phyloP scores from a whole-genome alignment of 176 grass and related monocot species.

The Calamus simplicifolius region DNA sequence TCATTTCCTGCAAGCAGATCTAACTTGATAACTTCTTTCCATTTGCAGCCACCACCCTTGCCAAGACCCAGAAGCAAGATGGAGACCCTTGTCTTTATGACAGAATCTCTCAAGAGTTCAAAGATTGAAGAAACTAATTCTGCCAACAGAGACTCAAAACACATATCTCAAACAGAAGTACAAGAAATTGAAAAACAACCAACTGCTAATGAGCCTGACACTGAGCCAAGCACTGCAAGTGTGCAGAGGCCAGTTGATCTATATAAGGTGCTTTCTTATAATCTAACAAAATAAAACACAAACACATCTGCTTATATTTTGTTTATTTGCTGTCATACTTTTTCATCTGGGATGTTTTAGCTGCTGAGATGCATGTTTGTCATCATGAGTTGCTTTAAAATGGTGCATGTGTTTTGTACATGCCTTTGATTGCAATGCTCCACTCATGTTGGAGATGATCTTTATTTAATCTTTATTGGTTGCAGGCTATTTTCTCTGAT shows the following conservation, averaged over 20 bases:
- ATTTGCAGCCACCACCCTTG: constrained; percentile 65
- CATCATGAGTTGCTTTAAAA: no score
- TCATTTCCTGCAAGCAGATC: neutral
- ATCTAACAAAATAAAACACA: no score
- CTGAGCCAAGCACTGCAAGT: constrained; percentile 29
- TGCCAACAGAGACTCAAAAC: constrained; percentile 25
- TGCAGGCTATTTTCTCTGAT: constrained; percentile 96
- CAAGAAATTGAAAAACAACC: constrained; percentile 28
- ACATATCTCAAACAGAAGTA: constrained; percentile 29
- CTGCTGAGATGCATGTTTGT: no score
- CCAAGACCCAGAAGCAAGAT: constrained; percentile 79
- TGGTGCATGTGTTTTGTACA: no score
- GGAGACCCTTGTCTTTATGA: constrained; percentile 71
- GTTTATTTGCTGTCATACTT: no score
- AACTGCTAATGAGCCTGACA: constrained; percentile 27
- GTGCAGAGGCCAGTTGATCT: constrained; percentile 85
- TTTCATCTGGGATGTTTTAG: no score
- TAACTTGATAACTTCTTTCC: constrained; percentile 11
- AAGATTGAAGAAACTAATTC: constrained; percentile 35
- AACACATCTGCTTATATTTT: no score
- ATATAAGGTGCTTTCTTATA: constrained; percentile 53
- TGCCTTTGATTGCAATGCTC: no score
- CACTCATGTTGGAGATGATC: neutral
- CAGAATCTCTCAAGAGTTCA: constrained; percentile 48
- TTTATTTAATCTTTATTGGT: constrained; percentile 5